phyloP scores from a whole-genome alignment of 1,284 basidiomycete species.

The Puccinia horiana region DNA sequence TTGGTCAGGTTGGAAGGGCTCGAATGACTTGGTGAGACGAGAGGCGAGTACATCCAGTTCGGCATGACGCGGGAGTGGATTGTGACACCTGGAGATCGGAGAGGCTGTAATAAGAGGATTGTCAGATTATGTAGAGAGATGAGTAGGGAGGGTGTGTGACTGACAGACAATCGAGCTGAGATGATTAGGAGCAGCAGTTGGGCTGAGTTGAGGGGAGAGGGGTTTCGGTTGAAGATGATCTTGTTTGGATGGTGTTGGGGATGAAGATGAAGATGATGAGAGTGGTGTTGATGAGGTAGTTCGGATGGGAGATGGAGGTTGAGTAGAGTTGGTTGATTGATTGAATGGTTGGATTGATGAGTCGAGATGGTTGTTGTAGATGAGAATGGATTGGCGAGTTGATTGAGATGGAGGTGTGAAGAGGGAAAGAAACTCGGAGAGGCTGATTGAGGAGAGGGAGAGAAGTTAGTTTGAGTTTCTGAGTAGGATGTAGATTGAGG shows the following conservation, averaged over 20 bases:
- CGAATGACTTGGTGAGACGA: constrained; percentile 2
- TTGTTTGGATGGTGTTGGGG: neutral
- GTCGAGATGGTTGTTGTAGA: neutral
- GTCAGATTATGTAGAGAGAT: neutral
- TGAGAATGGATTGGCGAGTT: neutral
- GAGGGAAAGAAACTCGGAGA: constrained; percentile 38
- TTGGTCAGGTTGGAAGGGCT: neutral
- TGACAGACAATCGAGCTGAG: constrained; percentile 6
- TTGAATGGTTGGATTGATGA: neutral
- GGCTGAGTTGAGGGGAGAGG: neutral
- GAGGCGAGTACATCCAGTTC: constrained; percentile 27
- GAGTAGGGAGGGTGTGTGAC: neutral
- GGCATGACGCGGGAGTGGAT: constrained; percentile 25
- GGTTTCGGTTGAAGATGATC: neutral
- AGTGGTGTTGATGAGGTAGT: neutral
- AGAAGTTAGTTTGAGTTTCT: neutral
- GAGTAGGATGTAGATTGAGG: neutral
- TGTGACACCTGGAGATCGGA: constrained; percentile 37
- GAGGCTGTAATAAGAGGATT: constrained; percentile 11
- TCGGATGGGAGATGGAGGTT: constrained; percentile 3
- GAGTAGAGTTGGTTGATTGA: neutral
- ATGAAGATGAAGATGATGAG: constrained; percentile 1
- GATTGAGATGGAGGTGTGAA: constrained; percentile 13
- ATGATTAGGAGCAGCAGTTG: neutral
- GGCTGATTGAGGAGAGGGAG: neutral